Evolutionary conservation across 805 yeast species (phyloP).

Genomic region (Saturnispora mendoncae): DNA sequence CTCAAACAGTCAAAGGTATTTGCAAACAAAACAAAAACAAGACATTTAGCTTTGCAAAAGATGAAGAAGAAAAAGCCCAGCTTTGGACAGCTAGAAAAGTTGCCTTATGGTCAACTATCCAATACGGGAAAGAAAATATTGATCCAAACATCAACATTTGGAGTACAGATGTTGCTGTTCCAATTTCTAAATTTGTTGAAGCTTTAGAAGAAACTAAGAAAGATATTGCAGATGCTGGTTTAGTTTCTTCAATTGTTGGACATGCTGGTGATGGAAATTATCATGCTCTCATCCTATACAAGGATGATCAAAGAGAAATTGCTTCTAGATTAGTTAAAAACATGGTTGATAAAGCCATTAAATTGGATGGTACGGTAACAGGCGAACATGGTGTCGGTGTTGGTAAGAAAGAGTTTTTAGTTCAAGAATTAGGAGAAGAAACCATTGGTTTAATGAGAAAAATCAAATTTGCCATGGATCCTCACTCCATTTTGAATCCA

Average conservation of each 20-base stretch:
- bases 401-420: constrained; percentile 60
- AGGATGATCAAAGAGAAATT: constrained; percentile 40
- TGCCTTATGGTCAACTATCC: constrained; percentile 63
- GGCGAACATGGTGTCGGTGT: constrained; percentile 88
- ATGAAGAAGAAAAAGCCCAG: constrained; percentile 57
- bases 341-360: constrained; percentile 59
- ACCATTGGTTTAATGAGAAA: constrained; percentile 71
- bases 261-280: constrained; percentile 92
- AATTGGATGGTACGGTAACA: constrained; percentile 74
- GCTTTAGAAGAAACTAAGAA: constrained; percentile 55
- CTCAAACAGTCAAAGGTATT: constrained; percentile 37
- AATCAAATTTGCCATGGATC: constrained; percentile 67
- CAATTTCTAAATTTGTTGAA: constrained; percentile 57
- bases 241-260: constrained; percentile 63
- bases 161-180: constrained; percentile 91
- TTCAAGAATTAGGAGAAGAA: constrained; percentile 58
- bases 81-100: constrained; percentile 78
- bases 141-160: constrained; percentile 61
- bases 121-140: constrained; percentile 44
- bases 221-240: constrained; percentile 52
- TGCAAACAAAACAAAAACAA: constrained; percentile 39
- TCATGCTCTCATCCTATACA: constrained; percentile 60
- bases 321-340: constrained; percentile 55
- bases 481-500: constrained; percentile 65
- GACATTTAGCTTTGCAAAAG: constrained; percentile 54